Evolutionary conservation across 2,329 filamentous ascomycete genomes (phyloP).

Genomic region (Aphanocladium album): DNA sequence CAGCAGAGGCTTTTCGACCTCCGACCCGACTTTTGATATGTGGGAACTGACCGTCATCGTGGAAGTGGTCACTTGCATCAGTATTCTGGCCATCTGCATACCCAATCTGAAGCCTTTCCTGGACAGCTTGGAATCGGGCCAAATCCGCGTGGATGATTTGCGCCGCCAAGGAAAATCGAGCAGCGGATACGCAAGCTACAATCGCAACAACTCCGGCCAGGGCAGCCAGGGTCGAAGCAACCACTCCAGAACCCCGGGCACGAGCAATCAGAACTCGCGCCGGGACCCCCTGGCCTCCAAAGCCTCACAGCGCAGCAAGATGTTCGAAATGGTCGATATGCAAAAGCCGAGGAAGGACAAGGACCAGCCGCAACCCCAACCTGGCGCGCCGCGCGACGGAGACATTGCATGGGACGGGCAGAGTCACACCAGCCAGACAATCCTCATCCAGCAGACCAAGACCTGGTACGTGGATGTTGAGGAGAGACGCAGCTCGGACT

Average conservation of each 20-base stretch:
- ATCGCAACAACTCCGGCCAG: constrained; percentile 15
- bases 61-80: constrained; percentile 2
- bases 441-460: constrained; percentile 14
- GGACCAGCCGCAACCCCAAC: not conserved
- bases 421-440: constrained; percentile 11
- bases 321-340: constrained; percentile 13
- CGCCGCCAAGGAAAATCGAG: constrained; percentile 14
- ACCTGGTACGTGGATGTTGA: constrained; percentile 14
- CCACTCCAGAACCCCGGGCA: not conserved
- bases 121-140: constrained; percentile 13
- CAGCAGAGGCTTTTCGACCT: not conserved
- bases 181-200: constrained; percentile 14
- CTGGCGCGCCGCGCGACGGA: not conserved
- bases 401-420: constrained; percentile 10
- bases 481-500: not conserved
- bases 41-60: constrained; percentile 9
- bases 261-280: not conserved
- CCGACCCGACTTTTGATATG: constrained; percentile 8
- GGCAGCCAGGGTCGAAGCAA: constrained; percentile 1
- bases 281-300: constrained; percentile 11
- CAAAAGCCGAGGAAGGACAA: not conserved
- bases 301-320: constrained; percentile 10
- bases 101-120: constrained; percentile 14
- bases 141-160: constrained; percentile 12
- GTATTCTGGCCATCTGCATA: constrained; percentile 18